phyloP scores from a whole-genome alignment of 805 yeast species.

The Lachancea waltii region DNA sequence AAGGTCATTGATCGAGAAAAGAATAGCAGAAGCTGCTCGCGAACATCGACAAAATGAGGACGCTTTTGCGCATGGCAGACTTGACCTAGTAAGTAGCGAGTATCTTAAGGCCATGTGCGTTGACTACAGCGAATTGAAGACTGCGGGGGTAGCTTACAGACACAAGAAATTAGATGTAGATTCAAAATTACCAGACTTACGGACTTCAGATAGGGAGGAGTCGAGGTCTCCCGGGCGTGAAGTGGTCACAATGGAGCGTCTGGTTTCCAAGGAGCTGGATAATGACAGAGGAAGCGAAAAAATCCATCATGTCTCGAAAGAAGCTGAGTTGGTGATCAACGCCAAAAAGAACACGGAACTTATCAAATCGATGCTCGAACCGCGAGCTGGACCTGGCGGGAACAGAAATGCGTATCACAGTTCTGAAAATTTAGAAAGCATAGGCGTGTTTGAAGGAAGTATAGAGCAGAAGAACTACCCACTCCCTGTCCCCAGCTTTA shows the following conservation, averaged over 20 bases:
- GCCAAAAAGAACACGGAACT: constrained; percentile 14
- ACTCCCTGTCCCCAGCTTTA: no score
- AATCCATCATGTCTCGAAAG: constrained; percentile 2
- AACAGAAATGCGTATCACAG: neutral
- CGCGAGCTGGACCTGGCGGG: neutral
- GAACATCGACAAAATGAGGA: constrained; percentile 19
- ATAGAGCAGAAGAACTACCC: no score
- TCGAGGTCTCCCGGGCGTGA: constrained; percentile 1
- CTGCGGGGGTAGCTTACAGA: constrained; percentile 14
- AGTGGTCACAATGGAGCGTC: constrained; percentile 18
- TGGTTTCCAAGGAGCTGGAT: constrained; percentile 19
- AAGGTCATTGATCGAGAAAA: constrained; percentile 18
- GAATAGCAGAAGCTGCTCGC: constrained; percentile 15
- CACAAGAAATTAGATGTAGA: neutral
- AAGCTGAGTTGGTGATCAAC: constrained; percentile 8
- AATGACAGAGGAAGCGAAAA: constrained; percentile 8
- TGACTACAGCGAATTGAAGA: constrained; percentile 8
- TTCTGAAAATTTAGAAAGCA: no score
- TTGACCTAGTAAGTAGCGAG: constrained; percentile 19
- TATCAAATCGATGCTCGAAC: constrained; percentile 10
- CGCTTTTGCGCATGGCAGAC: constrained; percentile 20
- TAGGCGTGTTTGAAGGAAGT: no score
- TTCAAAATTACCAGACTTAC: neutral
- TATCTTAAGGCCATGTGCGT: constrained; percentile 4
- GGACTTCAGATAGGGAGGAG: neutral